Evolutionary conservation across 2,329 filamentous ascomycete species (phyloP), one percentile per base, ranked within the genome.

Genomic region (Aureobasidium subglaciale): DNA sequence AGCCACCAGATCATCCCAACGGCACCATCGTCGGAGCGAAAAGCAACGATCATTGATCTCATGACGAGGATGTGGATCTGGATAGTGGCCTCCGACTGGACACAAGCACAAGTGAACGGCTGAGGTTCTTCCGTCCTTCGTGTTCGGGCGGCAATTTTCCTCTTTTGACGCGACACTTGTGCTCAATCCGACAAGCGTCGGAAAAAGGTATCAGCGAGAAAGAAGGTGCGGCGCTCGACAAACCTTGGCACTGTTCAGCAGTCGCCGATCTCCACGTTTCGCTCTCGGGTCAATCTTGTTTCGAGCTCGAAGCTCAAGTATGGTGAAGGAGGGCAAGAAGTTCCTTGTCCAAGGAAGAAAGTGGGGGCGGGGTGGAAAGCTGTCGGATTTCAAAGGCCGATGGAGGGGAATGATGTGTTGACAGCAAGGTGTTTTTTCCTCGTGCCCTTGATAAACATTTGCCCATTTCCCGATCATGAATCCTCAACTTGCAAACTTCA

Each of bases 401-500:
- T 10, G 30, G 9, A 32, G 42, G 38, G 32, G n/a, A 13, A 18
- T 4, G n/a, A 29, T 27, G 13, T n/a, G 29, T 20, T 11, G 40
- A 18, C 9, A 32, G n/a, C 30, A 53, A 27, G 13, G 38, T 42
- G 20, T 25, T 41, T 30, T 30, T 6, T 41, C n/a, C n/a, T n/a
- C n/a, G n/a, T 41, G 16, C 7, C 38, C 16, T 20, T 15, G 10
- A 43, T 25, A 42, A 8, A 57, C 40, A 45, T 18, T 34, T 20
- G 15, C n/a, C 48, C 16, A 9, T 24, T 6, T 18, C 6, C 20
- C 50, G 10, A 53, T 11, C n/a, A 66, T 65, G 65, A 68, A 67
- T 56, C 64, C 64, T 16, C 38, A 57, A 45, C 61, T 68, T 37
- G 64, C 64, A 40, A 64, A 67, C 49, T 64, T 64, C 57, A 65